Evolutionary conservation across 441 rosid genomes (phyloP), one percentile per base, ranked within the genome.

Genomic region (Corymbia calophylla): DNA sequence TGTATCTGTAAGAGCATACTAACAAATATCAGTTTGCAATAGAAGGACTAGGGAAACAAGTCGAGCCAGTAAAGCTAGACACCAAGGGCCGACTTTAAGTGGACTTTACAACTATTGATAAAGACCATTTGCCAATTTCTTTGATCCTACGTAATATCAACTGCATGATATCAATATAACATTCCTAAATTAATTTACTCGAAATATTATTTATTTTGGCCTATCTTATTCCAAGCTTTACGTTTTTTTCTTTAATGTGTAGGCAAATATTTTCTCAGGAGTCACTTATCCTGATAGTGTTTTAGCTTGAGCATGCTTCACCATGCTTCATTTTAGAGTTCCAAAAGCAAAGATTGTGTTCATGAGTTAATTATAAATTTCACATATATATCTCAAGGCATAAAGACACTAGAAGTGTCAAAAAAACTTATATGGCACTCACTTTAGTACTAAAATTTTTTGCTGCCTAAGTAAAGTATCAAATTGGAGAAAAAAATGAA

Each of bases 211-310:
- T 29, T 0, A 4, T 0, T 62, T 29, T 62, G n/a, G 32, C n/a
- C 5, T 0, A 4, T 0, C 68, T 8, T 0, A 0, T 62, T 13
- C 1, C 1, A 2, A 62, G 68, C 8, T 0, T 62, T 15, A 62
- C 6, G 17, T 0, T 62, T 62, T 14, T 62, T 62, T 1, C 3
- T 62, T 62, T 62, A 0, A 17, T 32, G 3, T n/a, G 29, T 0
- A 29, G 0, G 4, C 0, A 14, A 0, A 62, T 0, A 62, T 1
- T 62, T 29, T 62, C 1, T 62, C 68, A 62, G 32, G 29, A n/a
- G n/a, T n/a, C 7, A 29, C 68, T 17, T 8, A 29, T 62, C 1
- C 0, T 62, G 2, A 13, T 14, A 62, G 0, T 29, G 18, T 14
- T 29, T 5, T 51, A 51, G 16, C 53, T 4, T 13, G 16, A 51